Conservation (phyloP, 768 basidiomycete genomes). For the Amanita thiersii region DNA sequence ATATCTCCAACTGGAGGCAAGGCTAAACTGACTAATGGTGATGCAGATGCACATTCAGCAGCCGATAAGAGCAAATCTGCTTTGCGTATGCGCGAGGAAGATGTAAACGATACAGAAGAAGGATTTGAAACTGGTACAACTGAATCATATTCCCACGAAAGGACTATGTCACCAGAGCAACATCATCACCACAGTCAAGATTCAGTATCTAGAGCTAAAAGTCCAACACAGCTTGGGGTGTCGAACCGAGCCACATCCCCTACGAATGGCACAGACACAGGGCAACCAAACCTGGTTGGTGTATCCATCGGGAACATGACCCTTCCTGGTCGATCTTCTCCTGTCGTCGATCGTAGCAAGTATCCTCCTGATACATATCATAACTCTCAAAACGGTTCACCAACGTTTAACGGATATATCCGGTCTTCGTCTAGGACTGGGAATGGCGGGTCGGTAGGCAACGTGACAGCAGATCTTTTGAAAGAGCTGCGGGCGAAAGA, state of each 20-base stretch:
- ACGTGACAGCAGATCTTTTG: constrained; percentile 66
- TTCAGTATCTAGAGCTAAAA: constrained; percentile 39
- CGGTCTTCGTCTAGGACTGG: constrained; percentile 33
- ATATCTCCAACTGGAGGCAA: constrained; percentile 52
- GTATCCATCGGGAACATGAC: constrained; percentile 48
- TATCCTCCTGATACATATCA: constrained; percentile 52
- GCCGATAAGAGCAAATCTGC: constrained; percentile 46
- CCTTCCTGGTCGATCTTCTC: constrained; percentile 24
- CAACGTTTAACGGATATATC: constrained; percentile 40
- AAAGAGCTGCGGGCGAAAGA: constrained; percentile 80
- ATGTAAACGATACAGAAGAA: constrained; percentile 36
- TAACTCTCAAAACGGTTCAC: constrained; percentile 31
- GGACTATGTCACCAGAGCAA: constrained; percentile 52
- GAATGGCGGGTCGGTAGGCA: constrained; percentile 50
- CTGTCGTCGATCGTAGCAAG: constrained; percentile 24
- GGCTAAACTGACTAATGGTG: constrained; percentile 39
- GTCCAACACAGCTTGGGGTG: constrained; percentile 39
- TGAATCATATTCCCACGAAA: constrained; percentile 35
- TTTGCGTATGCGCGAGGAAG: constrained; percentile 39
- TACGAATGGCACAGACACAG: constrained; percentile 18
- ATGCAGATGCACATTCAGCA: constrained; percentile 24
- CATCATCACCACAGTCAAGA: constrained; percentile 2
- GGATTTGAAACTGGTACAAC: constrained; percentile 43
- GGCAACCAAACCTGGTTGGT: constrained; percentile 44
- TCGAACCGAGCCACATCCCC: constrained; percentile 58